Base-by-base conservation (phyloP, 2,329 filamentous ascomycete species). In the Achaetomium macrosporum region DNA sequence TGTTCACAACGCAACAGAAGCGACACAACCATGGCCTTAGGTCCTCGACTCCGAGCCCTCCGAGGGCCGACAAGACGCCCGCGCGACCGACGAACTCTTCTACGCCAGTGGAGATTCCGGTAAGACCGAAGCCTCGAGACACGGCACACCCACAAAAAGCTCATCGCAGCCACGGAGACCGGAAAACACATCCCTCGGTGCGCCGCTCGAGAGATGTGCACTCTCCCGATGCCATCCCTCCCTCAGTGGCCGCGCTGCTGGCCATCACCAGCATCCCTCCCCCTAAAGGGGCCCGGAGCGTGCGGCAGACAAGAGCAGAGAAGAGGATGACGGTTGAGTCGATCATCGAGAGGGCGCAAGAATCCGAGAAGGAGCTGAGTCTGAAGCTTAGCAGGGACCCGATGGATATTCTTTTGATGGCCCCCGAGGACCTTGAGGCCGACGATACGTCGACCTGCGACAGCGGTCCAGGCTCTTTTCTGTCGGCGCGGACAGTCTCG, bases 211-310 rank as follows among this genome's bases (percentile, higher is more conserved):
- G 67, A 54, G 72, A 77, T 50, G 66, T 71, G 2, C 76, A 77
- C 63, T 75, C 76, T 1, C 74, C 78, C 6, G 78, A 82, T 53
- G 69, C 73, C 15, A 71, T 85, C 19, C 77, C 82, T 5, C 75
- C 81, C 0, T 82, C 81, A 0, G 75, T 85, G 29, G 80, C 80
- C 6, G 79, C 80, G 12, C 69, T 85, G 29, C 70, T 85, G 33
- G 82, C 82, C 31, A 72, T 82, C 49, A 85, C 82, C 30, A 77
- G 74, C 56, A 85, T 85, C 46, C 82, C 79, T 59, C 66, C 76
- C 46, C 67, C 73, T 59, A 74, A 69, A 50, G 65, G 68, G 29
- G 65, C 68, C 44, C 68, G 69, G 35, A 70, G 50, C 44, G 45
- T 63, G 41, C 64, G 65, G 19, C 65, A 65, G 59, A 45, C 61